These are phyloP conservation scores for Populus euphratica DNA, from an alignment of 345 rosid genomes.

Conservation along the genomic window DNA sequence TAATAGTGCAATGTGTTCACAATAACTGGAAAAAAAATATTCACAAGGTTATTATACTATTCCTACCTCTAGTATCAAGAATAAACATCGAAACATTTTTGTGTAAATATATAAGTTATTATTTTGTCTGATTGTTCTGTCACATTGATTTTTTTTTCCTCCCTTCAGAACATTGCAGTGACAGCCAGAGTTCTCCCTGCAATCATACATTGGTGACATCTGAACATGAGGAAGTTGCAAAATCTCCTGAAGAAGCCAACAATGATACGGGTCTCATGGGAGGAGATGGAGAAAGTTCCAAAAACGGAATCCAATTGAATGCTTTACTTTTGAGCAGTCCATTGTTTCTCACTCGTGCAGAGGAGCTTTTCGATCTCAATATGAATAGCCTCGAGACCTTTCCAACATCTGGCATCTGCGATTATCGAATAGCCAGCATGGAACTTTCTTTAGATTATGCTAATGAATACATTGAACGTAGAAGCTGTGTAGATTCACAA, in stretches of 20 bases:
- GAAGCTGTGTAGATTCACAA: conserved; percentile 42
- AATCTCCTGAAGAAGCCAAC: conserved; percentile 13
- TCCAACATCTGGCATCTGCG: conserved; percentile 9
- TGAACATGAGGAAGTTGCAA: conserved; percentile 6
- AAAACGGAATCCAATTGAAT: conserved; percentile 25
- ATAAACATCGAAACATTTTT: too few relatives aligned
- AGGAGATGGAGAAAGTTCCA: conserved; percentile 14
- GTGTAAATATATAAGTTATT: not conserved
- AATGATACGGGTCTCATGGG: not conserved
- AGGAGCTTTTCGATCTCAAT: conserved; percentile 45
- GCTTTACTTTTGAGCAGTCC: conserved; percentile 44
- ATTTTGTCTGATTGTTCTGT: too few relatives aligned
- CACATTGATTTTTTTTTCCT: not conserved
- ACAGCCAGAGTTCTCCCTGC: conserved; percentile 29
- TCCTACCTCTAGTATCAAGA: too few relatives aligned
- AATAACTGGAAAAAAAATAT: too few relatives aligned
- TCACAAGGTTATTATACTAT: too few relatives aligned
- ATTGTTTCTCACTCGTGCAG: conserved; percentile 44
- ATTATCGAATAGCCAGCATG: conserved; percentile 15
- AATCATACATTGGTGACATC: conserved; percentile 15
- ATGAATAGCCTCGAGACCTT: conserved; percentile 15
- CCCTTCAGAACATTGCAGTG: conserved; percentile 32
- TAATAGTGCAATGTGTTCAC: too few relatives aligned
- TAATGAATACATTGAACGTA: conserved; percentile 51
- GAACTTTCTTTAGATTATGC: conserved; percentile 61